Base-by-base conservation (phyloP, 2,329 filamentous ascomycete species). In the Byssochlamys sp. region DNA sequence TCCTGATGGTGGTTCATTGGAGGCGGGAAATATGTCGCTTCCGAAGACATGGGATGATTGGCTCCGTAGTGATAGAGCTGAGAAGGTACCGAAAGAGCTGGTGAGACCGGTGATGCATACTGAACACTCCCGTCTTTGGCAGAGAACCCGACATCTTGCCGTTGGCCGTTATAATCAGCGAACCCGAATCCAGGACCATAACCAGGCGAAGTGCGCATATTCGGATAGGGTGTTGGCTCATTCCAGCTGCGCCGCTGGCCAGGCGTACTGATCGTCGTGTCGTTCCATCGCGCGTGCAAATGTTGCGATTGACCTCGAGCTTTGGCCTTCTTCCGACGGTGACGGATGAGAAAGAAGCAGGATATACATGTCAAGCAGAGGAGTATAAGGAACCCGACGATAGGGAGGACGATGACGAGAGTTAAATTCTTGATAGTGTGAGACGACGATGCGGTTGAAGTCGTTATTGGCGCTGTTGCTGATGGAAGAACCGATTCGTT, bases 261-360 rank as follows among this genome's bases (percentile, higher is more conserved):
- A 11, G 70, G 67, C 2, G 69, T 66, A 54, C 62, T 67, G 51
- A 67, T 68, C n/a, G 66, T 61, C 10, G 69, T 67, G 54, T 71
- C 68, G 24, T 70, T 67, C 70, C 71, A 75, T 35, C 66, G 66
- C 5, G 68, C 68, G 54, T 72, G 70, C 12, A 73, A 59, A 29
- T 71, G 64, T 24, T 59, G 57, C 0, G 66, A 61, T 24, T 64
- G 63, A n/a, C 68, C 61, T 11, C 56, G 67, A 50, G 62, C 55
- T 24, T 67, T 65, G 26, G 63, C 63, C 58, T 69, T 65, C 63
- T 71, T 74, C 52, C 75, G 73, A n/a, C 74, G 73, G 54, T 68
- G 69, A 24, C 73, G 70, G 55, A 77, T 72, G 57, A 71, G 75
- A 60, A 72, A 74, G 64, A 74, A 73, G 59, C 76, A 77, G 54